Conservation (phyloP, 2,329 filamentous ascomycete genomes). For the Colletotrichum ledebouriae region DNA sequence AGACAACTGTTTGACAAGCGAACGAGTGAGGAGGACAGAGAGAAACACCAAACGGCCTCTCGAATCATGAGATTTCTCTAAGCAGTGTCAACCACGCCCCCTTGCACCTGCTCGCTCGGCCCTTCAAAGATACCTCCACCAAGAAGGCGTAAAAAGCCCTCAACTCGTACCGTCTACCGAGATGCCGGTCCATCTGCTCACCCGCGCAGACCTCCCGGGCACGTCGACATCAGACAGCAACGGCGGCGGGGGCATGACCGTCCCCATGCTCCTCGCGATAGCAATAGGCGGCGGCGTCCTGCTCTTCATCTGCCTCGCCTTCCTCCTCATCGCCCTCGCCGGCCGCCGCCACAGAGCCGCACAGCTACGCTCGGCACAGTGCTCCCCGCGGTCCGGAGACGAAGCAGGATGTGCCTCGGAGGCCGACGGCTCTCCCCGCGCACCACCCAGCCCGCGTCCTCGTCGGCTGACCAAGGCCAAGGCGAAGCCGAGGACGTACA, state of each 20-base stretch:
- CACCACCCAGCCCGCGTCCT: constrained; percentile 38
- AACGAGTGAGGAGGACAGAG: neutral
- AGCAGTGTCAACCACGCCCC: neutral
- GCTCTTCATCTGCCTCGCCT: constrained; percentile 58
- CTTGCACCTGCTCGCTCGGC: neutral
- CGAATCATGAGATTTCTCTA: constrained; percentile 17
- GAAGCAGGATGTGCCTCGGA: constrained; percentile 22
- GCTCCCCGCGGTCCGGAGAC: constrained; percentile 5
- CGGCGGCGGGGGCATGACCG: constrained; percentile 38
- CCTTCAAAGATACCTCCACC: neutral
- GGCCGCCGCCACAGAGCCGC: constrained; percentile 47
- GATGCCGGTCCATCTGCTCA: neutral
- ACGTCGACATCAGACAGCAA: neutral
- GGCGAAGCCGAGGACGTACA: constrained; percentile 13
- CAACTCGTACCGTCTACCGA: neutral
- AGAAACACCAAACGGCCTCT: neutral
- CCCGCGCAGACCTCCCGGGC: constrained; percentile 4
- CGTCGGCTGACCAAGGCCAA: constrained; percentile 35
- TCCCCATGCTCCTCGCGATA: constrained; percentile 60
- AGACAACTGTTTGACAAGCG: neutral
- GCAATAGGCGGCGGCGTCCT: constrained; percentile 62
- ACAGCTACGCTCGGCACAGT: neutral
- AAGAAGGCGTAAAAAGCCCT: neutral
- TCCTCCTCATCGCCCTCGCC: constrained; percentile 58
- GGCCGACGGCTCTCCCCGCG: constrained; percentile 3